phyloP scores from a whole-genome alignment of 495 filamentous ascomycete species.

The Hypomontagnella submonticulosa region DNA sequence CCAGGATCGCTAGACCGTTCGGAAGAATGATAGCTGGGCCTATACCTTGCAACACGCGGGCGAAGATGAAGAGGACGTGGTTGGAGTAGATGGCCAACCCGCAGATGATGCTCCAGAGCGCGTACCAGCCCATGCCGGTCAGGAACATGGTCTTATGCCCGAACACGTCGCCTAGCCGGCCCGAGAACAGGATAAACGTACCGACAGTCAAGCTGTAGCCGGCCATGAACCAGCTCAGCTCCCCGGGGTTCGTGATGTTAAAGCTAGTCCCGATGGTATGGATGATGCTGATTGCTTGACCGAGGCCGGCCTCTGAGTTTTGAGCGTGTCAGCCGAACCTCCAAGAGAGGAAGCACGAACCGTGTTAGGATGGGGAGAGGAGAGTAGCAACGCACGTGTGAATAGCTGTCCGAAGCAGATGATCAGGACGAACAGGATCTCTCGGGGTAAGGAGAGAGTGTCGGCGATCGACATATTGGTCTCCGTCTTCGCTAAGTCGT shows the following conservation, averaged over 20 bases:
- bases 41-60: constrained; percentile 69
- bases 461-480: constrained; percentile 36
- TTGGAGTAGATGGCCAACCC: constrained; percentile 52
- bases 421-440: constrained; percentile 56
- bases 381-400: constrained; percentile 38
- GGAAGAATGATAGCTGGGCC: constrained; percentile 70
- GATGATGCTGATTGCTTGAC: constrained; percentile 48
- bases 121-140: constrained; percentile 67
- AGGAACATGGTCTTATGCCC: constrained; percentile 69
- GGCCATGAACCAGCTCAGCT: constrained; percentile 66
- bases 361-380: background rate
- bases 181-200: constrained; percentile 72
- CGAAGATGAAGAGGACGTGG: constrained; percentile 64
- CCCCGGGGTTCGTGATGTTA: constrained; percentile 40
- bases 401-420: constrained; percentile 60
- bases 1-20: constrained; percentile 71
- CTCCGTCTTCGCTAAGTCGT: constrained; percentile 17
- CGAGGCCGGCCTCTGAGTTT: constrained; percentile 44
- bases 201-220: constrained; percentile 69
- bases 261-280: constrained; percentile 47
- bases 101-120: constrained; percentile 67
- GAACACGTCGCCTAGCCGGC: constrained; percentile 68
- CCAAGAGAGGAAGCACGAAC: background rate
- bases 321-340: constrained; percentile 8
- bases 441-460: constrained; percentile 47